phyloP scores from a whole-genome alignment of 176 grass and related monocot species.

The Zoysia japonica region DNA sequence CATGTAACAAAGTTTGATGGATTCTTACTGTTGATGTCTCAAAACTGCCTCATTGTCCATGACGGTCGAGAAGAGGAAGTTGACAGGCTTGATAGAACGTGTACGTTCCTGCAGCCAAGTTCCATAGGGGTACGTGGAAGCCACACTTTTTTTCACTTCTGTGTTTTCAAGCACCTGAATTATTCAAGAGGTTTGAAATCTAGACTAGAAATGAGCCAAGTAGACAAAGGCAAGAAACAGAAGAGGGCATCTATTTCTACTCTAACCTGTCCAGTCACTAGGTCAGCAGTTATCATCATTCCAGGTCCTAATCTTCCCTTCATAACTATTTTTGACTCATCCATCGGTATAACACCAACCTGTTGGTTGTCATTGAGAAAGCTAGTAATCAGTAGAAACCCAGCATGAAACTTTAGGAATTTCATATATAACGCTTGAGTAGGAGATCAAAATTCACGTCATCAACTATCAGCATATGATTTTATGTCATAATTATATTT shows the following conservation, averaged over 20 bases:
- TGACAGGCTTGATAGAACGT: conserved; percentile 85
- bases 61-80: conserved; percentile 76
- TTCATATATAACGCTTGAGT: conserved; percentile 16
- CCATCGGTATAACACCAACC: conserved; percentile 99
- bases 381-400: conserved; percentile 21
- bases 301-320: conserved; percentile 97
- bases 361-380: conserved; percentile 45
- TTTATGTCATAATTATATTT: conserved; percentile 29
- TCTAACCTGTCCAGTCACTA: conserved; percentile 86
- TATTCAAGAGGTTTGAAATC: conserved; percentile 43
- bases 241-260: conserved; percentile 24
- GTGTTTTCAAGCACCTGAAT: conserved; percentile 94
- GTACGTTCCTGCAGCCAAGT: conserved; percentile 81
- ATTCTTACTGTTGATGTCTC: conserved; percentile 95
- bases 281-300: conserved; percentile 99
- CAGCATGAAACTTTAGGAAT: conserved; percentile 24
- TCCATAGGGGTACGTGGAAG: conserved; percentile 68
- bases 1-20: conserved; percentile 18
- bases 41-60: conserved; percentile 87
- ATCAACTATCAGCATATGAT: conserved; percentile 37
- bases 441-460: conserved; percentile 25
- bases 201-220: conserved; percentile 23
- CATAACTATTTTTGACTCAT: conserved; percentile 94
- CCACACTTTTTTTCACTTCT: conserved; percentile 89
- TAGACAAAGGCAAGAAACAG: conserved; percentile 21